Evolutionary conservation across 2,329 filamentous ascomycete genomes (phyloP).

Genomic region (Trichophyton schoenleinii): DNA sequence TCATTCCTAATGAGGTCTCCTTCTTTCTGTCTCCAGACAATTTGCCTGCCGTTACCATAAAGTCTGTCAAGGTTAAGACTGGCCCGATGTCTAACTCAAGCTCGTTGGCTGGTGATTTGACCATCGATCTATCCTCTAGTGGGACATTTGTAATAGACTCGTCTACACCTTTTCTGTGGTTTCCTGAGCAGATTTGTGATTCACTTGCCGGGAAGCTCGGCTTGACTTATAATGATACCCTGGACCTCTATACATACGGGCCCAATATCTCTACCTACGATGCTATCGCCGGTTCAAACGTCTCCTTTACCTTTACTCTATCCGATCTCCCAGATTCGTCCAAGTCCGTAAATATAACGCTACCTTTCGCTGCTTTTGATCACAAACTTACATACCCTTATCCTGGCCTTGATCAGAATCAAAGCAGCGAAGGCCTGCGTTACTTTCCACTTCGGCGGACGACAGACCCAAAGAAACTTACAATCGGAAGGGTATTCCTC

Average conservation of each 20-base stretch:
- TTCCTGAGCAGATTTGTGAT: constrained; percentile 26
- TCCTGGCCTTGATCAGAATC: constrained; percentile 18
- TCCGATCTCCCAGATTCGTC: constrained; percentile 19
- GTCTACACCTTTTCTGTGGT: constrained; percentile 29
- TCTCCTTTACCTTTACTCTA: constrained; percentile 27
- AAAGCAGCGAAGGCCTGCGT: constrained; percentile 15
- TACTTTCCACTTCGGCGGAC: constrained; percentile 32
- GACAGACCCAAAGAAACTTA: constrained; percentile 22
- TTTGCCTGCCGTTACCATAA: constrained; percentile 22
- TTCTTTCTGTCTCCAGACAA: constrained; percentile 21
- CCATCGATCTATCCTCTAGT: constrained; percentile 11
- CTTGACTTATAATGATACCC: constrained; percentile 24
- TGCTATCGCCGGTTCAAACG: constrained; percentile 17
- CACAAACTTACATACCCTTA: constrained; percentile 26
- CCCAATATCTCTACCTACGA: constrained; percentile 14
- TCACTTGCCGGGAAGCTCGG: constrained; percentile 26
- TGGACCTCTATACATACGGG: constrained; percentile 27
- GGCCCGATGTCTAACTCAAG: constrained; percentile 5
- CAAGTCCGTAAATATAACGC: constrained; percentile 21
- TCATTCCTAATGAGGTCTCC: constrained; percentile 17
- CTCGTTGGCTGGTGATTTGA: constrained; percentile 1
- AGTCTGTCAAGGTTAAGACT: constrained; percentile 18
- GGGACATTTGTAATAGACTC: constrained; percentile 28
- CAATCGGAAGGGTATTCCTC: constrained; percentile 30
- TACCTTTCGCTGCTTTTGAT: constrained; percentile 32